Evolutionary conservation across 352 stramenopile species (phyloP), one percentile per base, ranked within the genome.

Genomic region (Pythium graminicola): DNA sequence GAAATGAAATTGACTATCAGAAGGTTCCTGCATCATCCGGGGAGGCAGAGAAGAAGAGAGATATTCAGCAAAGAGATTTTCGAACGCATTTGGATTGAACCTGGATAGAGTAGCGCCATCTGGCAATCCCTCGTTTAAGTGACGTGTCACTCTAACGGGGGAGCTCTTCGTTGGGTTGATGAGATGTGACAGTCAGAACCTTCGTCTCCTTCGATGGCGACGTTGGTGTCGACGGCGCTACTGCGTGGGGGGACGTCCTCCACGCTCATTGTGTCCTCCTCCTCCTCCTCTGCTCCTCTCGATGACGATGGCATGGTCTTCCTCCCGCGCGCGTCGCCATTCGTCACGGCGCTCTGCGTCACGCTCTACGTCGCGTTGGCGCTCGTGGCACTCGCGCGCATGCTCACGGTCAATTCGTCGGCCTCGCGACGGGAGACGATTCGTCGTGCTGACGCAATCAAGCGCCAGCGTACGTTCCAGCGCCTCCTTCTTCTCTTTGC

Each of bases 381-480:
- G 11, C 46, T 78, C 29, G 69, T 86, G 4, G 64, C 78, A 10
- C 64, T 70, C 6, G 76, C 67, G 49, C 78, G 78, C 23, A 70
- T 68, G 23, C 45, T 82, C 10, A 74, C 38, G 27, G 27, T 66
- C 71, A 36, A 64, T 52, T 19, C 55, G 41, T 41, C 58, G 50
- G 27, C 62, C 47, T 28, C 54, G 28, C 43, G 62, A 29, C 49
- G 62, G 14, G 47, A 62, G 27, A 44, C 27, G 41, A 39, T 60
- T 43, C 50, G 66, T 17, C 62, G 59, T 19, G 50, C 69, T 10
- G 58, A 76, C 60, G 59, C 70, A 17, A 50, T 74, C 38, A 67
- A 69, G 52, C 68, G 75, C 6, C 63, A 76, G 17, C 73, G 75
- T 49, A 85, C 73, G 16, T 93, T 93, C 68, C 77, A 90, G 69